Percentiles rank a stretch among this genome's conserved stretches.
These are phyloP conservation scores for Mycena vitilis DNA, from an alignment of 768 basidiomycete species.

Conservation along the genomic window DNA sequence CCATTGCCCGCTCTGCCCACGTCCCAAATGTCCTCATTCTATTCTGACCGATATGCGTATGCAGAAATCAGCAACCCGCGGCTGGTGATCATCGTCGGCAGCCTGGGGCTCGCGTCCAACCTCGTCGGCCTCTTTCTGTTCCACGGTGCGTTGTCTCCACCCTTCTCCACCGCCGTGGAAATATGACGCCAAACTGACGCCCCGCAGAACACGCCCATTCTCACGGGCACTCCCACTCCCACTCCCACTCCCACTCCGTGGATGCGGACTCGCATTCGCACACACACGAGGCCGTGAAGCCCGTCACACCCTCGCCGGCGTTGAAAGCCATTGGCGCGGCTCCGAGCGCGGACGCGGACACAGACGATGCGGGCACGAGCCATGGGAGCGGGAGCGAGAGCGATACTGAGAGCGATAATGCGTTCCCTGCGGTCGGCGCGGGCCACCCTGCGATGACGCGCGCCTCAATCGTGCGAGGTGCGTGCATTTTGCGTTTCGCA, in stretches of 20 bases:
- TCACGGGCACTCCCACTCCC: slow-evolving; percentile 63
- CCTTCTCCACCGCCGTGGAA: neutral
- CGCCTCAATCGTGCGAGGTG: slow-evolving; percentile 45
- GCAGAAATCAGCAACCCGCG: slow-evolving; percentile 90
- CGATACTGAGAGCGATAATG: neutral
- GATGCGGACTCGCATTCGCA: slow-evolving; percentile 40
- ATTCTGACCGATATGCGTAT: neutral
- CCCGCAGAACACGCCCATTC: slow-evolving; percentile 7
- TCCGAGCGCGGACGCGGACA: too few relatives aligned
- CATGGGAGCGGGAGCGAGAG: neutral
- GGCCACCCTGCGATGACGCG: slow-evolving; percentile 32
- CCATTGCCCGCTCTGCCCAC: neutral
- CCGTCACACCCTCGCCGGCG: neutral
- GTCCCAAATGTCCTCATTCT: too few relatives aligned
- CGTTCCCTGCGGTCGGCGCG: slow-evolving; percentile 6
- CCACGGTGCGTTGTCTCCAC: slow-evolving; percentile 76
- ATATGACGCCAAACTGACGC: neutral
- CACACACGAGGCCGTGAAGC: neutral
- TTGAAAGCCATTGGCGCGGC: neutral
- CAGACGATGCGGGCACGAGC: too few relatives aligned
- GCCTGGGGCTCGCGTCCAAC: slow-evolving; percentile 90
- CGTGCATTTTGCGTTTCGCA: slow-evolving; percentile 55
- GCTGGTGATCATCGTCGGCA: slow-evolving; percentile 91
- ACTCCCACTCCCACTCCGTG: slow-evolving; percentile 56
- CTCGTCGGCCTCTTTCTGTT: slow-evolving; percentile 94